These are phyloP conservation scores for Lasiodiplodia citricola DNA, from an alignment of 2,329 filamentous ascomycete species.

Conservation along the genomic window DNA sequence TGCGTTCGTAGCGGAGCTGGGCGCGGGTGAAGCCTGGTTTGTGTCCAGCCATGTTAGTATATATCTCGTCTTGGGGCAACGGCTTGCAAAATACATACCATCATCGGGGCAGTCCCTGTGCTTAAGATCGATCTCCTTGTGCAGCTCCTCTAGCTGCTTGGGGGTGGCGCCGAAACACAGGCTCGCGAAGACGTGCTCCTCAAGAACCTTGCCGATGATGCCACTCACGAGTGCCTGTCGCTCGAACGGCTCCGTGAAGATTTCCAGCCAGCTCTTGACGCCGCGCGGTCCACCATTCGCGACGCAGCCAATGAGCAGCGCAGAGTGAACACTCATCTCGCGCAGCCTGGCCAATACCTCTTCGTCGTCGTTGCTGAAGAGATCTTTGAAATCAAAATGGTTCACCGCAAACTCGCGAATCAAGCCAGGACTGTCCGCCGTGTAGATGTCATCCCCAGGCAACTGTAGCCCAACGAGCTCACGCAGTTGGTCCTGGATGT, in stretches of 20 bases:
- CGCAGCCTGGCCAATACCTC: not conserved
- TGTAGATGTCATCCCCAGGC: not conserved
- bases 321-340: not conserved
- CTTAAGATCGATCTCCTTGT: conserved; percentile 1
- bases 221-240: conserved; percentile 2
- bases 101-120: not conserved
- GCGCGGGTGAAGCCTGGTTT: conserved; percentile 15
- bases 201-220: conserved; percentile 13
- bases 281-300: conserved; percentile 1
- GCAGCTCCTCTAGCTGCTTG: not conserved
- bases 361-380: not conserved
- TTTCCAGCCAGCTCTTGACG: not conserved
- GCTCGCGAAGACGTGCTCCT: conserved; percentile 24
- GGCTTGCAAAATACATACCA: conserved; percentile 1
- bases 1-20: not conserved
- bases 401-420: not conserved
- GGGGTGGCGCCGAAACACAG: conserved; percentile 12
- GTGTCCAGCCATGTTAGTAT: not conserved
- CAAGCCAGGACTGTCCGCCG: not conserved
- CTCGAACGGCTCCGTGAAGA: not conserved
- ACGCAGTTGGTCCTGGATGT: not conserved
- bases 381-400: not conserved
- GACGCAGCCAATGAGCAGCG: conserved; percentile 2
- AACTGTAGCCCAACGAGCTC: not conserved
- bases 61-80: not conserved